Evolutionary conservation across 2,329 filamentous ascomycete genomes (phyloP).

Genomic region (Colletotrichum chrysophilum): DNA sequence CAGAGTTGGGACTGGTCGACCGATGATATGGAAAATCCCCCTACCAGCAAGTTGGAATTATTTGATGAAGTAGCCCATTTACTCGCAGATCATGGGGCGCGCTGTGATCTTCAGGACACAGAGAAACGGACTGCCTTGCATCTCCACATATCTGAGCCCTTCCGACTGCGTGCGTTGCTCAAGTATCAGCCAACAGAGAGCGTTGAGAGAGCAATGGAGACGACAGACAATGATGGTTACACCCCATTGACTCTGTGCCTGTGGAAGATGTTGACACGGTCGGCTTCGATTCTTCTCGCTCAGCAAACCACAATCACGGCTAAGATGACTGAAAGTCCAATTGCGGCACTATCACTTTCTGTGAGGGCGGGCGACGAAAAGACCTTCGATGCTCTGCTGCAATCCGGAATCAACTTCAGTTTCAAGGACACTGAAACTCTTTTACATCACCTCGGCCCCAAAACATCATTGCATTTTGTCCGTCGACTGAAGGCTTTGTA

Average conservation of each 20-base stretch:
- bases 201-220: not conserved
- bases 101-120: not conserved
- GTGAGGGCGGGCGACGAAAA: not conserved
- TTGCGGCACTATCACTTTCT: not conserved
- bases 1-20: not conserved
- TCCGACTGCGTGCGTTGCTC: not conserved
- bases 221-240: not conserved
- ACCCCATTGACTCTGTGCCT: not conserved
- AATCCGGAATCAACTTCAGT: not conserved
- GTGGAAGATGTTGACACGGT: too few species aligned
- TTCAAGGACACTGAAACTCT: not conserved
- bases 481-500: not conserved
- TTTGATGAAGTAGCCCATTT: not conserved
- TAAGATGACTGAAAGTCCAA: not conserved
- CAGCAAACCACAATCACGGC: not conserved
- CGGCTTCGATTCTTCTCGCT: not conserved
- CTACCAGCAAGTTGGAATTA: accelerated
- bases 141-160: not conserved
- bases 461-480: accelerated
- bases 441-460: not conserved
- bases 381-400: not conserved
- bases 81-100: not conserved
- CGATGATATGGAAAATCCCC: not conserved
- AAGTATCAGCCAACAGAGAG: not conserved
- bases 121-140: not conserved